phyloP scores from a whole-genome alignment of 805 yeast genomes.

The Barnettozyma vustinii region DNA sequence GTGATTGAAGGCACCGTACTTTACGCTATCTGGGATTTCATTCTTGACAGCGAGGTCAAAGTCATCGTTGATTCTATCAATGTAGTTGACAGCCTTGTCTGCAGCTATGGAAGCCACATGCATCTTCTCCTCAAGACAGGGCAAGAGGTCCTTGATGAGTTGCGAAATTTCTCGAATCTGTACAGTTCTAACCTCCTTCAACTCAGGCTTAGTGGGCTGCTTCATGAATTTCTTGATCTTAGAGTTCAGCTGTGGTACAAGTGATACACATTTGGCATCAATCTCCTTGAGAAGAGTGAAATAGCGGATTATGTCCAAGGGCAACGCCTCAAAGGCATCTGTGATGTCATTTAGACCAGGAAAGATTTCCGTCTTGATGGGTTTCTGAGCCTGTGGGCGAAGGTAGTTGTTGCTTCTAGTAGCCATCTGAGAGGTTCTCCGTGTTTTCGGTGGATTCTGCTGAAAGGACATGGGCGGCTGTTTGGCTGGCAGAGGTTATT shows the following conservation, averaged over 20 bases:
- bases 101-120: slow-evolving; percentile 91
- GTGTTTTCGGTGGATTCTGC: not conserved
- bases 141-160: slow-evolving; percentile 64
- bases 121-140: slow-evolving; percentile 94
- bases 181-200: slow-evolving; percentile 21
- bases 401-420: slow-evolving; percentile 9
- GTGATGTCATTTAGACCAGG: slow-evolving; percentile 91
- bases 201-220: slow-evolving; percentile 22
- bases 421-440: not conserved
- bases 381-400: slow-evolving; percentile 16
- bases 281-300: slow-evolving; percentile 87
- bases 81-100: slow-evolving; percentile 64
- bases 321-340: slow-evolving; percentile 89
- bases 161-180: slow-evolving; percentile 32
- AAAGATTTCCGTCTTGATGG: slow-evolving; percentile 38
- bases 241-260: slow-evolving; percentile 60
- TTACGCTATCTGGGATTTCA: slow-evolving; percentile 77
- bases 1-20: slow-evolving; percentile 78
- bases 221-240: slow-evolving; percentile 45
- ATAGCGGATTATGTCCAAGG: slow-evolving; percentile 75
- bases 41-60: slow-evolving; percentile 65
- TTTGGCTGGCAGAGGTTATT: not conserved
- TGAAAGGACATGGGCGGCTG: not conserved
- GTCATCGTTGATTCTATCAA: slow-evolving; percentile 72
- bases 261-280: slow-evolving; percentile 84